A percentile compares a stretch with the other conserved stretches of the same genome.
phyloP scores from a whole-genome alignment of 1,284 basidiomycete species.

The Puccinia sorghi region DNA sequence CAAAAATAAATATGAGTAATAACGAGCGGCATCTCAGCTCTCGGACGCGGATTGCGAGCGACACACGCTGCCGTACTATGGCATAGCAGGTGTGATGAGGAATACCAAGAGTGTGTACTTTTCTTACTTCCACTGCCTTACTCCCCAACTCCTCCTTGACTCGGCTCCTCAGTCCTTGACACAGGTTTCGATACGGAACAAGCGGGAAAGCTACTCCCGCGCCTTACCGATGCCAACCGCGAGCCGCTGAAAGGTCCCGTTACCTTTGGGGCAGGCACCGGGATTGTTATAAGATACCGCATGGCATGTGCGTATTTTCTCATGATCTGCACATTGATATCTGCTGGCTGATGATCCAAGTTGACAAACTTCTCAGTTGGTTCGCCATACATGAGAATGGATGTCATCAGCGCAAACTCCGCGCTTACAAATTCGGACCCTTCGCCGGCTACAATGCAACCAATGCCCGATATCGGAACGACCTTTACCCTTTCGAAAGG shows the following conservation, averaged over 20 bases:
- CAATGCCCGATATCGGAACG: slow-evolving; percentile 1
- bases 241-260: neutral
- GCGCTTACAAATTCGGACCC: neutral
- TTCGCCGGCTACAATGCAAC: neutral
- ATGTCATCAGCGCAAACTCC: slow-evolving; percentile 18
- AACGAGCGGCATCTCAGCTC: neutral
- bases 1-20: too few relatives aligned
- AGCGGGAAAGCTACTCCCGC: neutral
- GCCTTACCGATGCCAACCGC: slow-evolving; percentile 29
- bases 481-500: slow-evolving; percentile 25
- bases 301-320: slow-evolving; percentile 23
- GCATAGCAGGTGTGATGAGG: slow-evolving; percentile 37
- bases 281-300: slow-evolving; percentile 21
- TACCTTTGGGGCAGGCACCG: neutral
- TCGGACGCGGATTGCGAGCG: slow-evolving; percentile 46
- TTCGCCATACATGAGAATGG: slow-evolving; percentile 12
- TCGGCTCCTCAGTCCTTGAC: slow-evolving; percentile 25
- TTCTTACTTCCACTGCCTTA: neutral
- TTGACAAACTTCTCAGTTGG: slow-evolving; percentile 18
- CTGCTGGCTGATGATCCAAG: neutral
- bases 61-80: slow-evolving; percentile 44
- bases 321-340: neutral
- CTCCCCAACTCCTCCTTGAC: neutral
- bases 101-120: slow-evolving; percentile 2
- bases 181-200: slow-evolving; percentile 6